These are phyloP conservation scores for Coniophora puteana DNA, from an alignment of 1,284 basidiomycete species.

Conservation along the genomic window DNA sequence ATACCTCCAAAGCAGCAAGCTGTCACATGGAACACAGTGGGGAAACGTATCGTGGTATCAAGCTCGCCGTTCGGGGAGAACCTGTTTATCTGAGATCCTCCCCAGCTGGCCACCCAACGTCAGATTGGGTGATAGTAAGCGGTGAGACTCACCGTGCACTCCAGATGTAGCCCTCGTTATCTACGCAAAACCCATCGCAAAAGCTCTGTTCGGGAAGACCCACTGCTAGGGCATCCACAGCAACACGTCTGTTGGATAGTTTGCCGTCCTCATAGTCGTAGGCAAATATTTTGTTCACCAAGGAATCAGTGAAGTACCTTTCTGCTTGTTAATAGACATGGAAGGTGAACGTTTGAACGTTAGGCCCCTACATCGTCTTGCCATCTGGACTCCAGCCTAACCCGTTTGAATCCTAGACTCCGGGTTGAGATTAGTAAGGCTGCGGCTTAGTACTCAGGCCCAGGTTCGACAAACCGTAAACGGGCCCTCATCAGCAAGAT, in stretches of 20 bases:
- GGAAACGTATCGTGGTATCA: constrained; percentile 54
- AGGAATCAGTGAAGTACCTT: constrained; percentile 69
- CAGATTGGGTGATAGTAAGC: constrained; percentile 5
- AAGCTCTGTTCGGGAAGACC: constrained; percentile 47
- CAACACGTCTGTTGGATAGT: constrained; percentile 50
- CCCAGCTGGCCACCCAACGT: constrained; percentile 44
- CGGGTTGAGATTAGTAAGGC: constrained; percentile 7
- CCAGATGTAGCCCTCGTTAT: constrained; percentile 63
- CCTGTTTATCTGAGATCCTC: constrained; percentile 55
- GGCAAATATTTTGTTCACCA: constrained; percentile 58
- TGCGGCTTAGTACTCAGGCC: constrained; percentile 2
- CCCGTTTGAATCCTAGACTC: constrained; percentile 56
- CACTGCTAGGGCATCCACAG: constrained; percentile 51
- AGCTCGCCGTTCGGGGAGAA: constrained; percentile 48
- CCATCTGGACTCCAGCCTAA: constrained; percentile 62
- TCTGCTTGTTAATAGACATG: constrained; percentile 7
- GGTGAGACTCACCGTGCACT: constrained; percentile 49
- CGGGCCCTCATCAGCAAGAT: constrained; percentile 56
- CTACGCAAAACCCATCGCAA: constrained; percentile 64
- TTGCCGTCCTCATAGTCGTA: constrained; percentile 60
- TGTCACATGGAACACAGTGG: constrained; percentile 57
- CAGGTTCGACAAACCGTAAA: constrained; percentile 56
- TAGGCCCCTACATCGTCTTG: constrained; percentile 46
- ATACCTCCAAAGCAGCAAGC: constrained; percentile 68
- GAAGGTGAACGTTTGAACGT: no score